These are phyloP conservation scores for Pichia pseudocactophila DNA, from an alignment of 805 yeast species.

Conservation along the genomic window DNA sequence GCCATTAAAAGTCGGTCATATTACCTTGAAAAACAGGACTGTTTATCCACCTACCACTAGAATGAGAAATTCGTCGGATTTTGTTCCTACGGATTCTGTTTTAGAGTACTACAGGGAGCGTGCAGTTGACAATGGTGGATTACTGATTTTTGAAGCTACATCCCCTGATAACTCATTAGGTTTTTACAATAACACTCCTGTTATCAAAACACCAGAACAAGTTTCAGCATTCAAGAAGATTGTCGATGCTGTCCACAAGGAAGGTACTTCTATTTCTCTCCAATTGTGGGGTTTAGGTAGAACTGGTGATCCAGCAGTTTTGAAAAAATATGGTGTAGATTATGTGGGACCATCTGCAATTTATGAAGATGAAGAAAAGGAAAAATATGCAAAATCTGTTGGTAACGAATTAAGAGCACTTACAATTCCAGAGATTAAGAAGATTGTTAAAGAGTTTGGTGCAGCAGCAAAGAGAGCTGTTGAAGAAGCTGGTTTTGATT, in stretches of 20 bases:
- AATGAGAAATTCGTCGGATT: constrained; percentile 30
- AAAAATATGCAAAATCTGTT: constrained; percentile 27
- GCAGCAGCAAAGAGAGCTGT: constrained; percentile 35
- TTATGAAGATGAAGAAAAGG: constrained; percentile 29
- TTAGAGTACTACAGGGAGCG: constrained; percentile 49
- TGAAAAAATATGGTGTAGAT: constrained; percentile 31
- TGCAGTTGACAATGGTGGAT: constrained; percentile 47
- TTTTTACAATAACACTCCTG: constrained; percentile 36
- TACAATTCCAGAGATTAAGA: constrained; percentile 32
- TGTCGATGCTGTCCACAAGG: constrained; percentile 40
- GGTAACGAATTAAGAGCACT: constrained; percentile 41
- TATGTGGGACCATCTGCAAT: constrained; percentile 32
- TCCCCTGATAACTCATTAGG: constrained; percentile 37
- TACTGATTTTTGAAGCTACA: constrained; percentile 55
- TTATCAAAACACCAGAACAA: constrained; percentile 41
- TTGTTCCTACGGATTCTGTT: constrained; percentile 39
- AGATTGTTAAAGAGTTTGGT: constrained; percentile 33
- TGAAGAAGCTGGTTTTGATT: constrained; percentile 32
- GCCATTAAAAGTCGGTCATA: constrained; percentile 36
- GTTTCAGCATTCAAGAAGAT: constrained; percentile 41
- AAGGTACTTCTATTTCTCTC: constrained; percentile 35
- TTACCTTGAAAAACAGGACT: constrained; percentile 31
- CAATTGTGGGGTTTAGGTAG: constrained; percentile 49
- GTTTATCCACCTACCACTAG: constrained; percentile 49
- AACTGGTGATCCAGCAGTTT: constrained; percentile 29